Conservation (phyloP, 176 grass and related monocot species). For the Musa schizocarpa region DNA sequence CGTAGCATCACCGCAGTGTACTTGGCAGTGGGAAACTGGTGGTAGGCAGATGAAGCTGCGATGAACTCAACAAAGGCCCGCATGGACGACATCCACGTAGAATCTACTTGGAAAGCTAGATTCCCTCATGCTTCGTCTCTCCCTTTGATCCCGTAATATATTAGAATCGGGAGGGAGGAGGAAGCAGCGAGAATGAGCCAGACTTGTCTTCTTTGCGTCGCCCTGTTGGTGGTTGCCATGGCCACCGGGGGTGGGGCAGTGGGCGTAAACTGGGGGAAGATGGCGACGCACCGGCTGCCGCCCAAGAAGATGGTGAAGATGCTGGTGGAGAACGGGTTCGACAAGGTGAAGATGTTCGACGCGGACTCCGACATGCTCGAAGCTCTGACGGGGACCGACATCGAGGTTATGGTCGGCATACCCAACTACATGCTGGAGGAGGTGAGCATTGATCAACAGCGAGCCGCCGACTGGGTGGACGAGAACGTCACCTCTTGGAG, state of each 20-base stretch:
- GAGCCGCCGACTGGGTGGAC: not conserved
- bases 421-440: slow-evolving; percentile 12
- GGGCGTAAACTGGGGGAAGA: slow-evolving; percentile 12
- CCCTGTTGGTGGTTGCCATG: too few species aligned
- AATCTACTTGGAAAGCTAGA: too few species aligned
- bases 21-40: too few species aligned
- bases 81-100: too few species aligned
- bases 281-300: slow-evolving; percentile 11
- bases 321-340: slow-evolving; percentile 8
- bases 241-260: not conserved
- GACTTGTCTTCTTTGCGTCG: too few species aligned
- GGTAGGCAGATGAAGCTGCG: too few species aligned
- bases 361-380: not conserved
- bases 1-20: too few species aligned
- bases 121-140: too few species aligned
- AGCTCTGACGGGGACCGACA: not conserved
- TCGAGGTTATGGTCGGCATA: slow-evolving; percentile 20
- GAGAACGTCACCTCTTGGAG: not conserved
- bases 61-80: too few species aligned
- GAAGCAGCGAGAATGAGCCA: too few species aligned
- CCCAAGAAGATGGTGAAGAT: slow-evolving; percentile 7
- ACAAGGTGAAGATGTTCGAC: slow-evolving; percentile 18
- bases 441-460: not conserved
- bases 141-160: too few species aligned
- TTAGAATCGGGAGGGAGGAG: too few species aligned